Base-by-base conservation (phyloP, 2,329 filamentous ascomycete genomes). In the Aspergillus sp. region DNA sequence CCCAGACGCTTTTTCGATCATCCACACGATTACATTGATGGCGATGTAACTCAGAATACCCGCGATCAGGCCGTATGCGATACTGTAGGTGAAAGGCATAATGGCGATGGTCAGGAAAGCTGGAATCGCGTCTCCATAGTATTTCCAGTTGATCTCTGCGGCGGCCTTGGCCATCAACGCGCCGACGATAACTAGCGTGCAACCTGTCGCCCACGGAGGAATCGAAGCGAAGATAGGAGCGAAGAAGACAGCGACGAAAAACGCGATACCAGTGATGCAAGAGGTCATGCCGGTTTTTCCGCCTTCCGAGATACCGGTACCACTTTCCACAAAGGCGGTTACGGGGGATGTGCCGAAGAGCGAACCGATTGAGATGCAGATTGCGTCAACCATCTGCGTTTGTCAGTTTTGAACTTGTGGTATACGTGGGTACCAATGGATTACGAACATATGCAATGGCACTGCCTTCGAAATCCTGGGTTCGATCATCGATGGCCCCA, bases 21-120 rank as follows among this genome's bases (percentile, higher is more conserved):
- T 45, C 79, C 79, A 90, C 9, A 88, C 82, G 9, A 76, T 59
- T 0, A 75, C 79, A 68, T 95, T 94, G 67, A 95, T 77, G 50
- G 86, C 61, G 36, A 85, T 83, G 66, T 94, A 94, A 33, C 81
- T 81, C 57, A 84, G 75, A 57, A 94, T 85, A 41, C 88, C 87
- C 1, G 79, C 86, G 54, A 94, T 94, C 11, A 95, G 75, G 38
- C 89, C 89, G 59, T 94, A 87, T 9, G 89, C 87, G 58, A 94
- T 93, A 33, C 83, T 88, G 72, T 93, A 95, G 1, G 86, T 90
- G 68, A 94, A 93, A 0, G 89, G 88, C 89, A 95, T 94, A 48
- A 90, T 70, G 45, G 83, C 81, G 50, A 95, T 85, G 40, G 86
- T 90, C 31, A 94, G 72, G 69, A 94, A 94, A 3, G 89, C 88